Percentiles rank a stretch among this genome's conserved stretches.
Conservation (phyloP, 2,329 filamentous ascomycete genomes). For the Fusarium hostae region DNA sequence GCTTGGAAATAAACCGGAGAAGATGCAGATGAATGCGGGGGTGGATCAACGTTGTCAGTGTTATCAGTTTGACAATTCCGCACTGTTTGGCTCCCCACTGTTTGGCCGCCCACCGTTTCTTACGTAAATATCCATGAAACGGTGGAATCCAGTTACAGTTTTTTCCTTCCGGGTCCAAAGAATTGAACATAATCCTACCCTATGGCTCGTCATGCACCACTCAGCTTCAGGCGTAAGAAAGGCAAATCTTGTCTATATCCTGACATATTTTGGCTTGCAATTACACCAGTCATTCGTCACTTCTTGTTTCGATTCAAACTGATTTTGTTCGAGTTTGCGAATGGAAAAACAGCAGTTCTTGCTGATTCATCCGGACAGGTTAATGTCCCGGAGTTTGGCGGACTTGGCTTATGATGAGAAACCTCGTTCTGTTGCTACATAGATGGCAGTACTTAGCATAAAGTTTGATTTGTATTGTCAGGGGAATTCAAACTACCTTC, state of each 20-base stretch:
- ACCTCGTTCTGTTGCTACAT: fast-evolving
- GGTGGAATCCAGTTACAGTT: not conserved
- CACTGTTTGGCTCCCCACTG: not conserved
- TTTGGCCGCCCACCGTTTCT: not conserved
- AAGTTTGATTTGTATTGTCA: not conserved
- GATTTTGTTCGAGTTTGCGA: fast-evolving
- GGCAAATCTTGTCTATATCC: fast-evolving
- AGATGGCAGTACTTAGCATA: too few relatives aligned
- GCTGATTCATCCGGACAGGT: too few relatives aligned
- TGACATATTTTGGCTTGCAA: not conserved
- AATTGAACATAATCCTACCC: not conserved
- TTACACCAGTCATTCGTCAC: fast-evolving
- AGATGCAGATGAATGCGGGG: not conserved
- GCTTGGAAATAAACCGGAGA: not conserved
- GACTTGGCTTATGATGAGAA: not conserved
- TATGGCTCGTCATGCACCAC: not conserved
- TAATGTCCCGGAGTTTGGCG: not conserved
- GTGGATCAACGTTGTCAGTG: not conserved
- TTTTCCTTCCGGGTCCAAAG: too few relatives aligned
- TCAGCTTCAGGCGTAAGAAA: not conserved
- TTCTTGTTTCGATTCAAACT: fast-evolving
- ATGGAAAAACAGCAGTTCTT: fast-evolving
- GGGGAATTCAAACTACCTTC: not conserved
- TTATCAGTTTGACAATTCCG: not conserved
- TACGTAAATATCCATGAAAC: not conserved